phyloP scores from a whole-genome alignment of 257 asterid genomes.

The Phtheirospermum japonicum region DNA sequence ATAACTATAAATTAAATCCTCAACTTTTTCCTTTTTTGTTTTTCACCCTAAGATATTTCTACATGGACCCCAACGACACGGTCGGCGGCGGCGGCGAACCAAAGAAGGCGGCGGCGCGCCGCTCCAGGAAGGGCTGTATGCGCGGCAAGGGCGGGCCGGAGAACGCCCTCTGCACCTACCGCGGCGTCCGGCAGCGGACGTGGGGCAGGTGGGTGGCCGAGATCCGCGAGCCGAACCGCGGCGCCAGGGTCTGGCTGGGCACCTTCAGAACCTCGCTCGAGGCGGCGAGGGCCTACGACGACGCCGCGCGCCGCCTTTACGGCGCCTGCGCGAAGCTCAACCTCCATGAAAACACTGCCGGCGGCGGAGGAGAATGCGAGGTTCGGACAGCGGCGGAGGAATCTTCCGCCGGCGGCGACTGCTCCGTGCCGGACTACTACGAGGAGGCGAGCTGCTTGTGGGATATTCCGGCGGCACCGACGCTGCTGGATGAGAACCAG shows the following conservation, averaged over 20 bases:
- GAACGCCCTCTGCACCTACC: slow-evolving; percentile 59
- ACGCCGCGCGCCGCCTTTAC: slow-evolving; percentile 53
- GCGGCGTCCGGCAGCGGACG: slow-evolving; percentile 82
- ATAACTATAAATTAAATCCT: too few species aligned
- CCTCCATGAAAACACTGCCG: slow-evolving; percentile 21
- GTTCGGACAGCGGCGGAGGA: background rate
- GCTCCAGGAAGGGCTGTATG: slow-evolving; percentile 79
- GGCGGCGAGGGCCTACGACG: slow-evolving; percentile 81
- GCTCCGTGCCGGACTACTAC: slow-evolving; percentile 18
- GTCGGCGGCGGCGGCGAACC: background rate
- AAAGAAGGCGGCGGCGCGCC: slow-evolving; percentile 37
- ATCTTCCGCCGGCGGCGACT: slow-evolving; percentile 18
- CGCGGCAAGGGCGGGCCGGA: slow-evolving; percentile 87
- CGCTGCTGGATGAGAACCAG: slow-evolving; percentile 46
- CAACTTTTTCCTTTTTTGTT: too few species aligned
- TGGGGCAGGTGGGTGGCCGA: slow-evolving; percentile 93
- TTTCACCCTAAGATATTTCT: too few species aligned
- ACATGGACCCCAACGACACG: background rate
- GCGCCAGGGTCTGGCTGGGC: slow-evolving; percentile 76
- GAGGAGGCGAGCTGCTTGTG: slow-evolving; percentile 46
- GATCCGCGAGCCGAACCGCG: slow-evolving; percentile 75
- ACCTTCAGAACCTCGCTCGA: slow-evolving; percentile 63
- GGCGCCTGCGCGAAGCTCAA: slow-evolving; percentile 61
- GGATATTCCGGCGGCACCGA: slow-evolving; percentile 59
- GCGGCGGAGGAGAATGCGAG: background rate